phyloP scores from a whole-genome alignment of 2,329 filamentous ascomycete species.

The Rutstroemia sp. region DNA sequence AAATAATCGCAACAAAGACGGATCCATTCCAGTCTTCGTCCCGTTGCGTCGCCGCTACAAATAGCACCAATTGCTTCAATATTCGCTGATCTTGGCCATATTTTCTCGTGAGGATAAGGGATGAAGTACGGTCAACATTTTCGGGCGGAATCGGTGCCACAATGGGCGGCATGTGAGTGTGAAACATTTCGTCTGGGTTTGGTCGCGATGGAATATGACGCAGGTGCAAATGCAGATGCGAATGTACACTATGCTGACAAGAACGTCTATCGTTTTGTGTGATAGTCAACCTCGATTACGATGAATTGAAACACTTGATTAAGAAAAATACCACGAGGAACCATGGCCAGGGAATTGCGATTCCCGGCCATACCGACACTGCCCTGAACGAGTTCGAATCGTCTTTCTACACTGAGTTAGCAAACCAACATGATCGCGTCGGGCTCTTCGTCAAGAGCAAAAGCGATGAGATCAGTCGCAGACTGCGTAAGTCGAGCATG shows the following conservation, averaged over 20 bases:
- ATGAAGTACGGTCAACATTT: constrained; percentile 78
- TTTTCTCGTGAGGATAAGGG: constrained; percentile 7
- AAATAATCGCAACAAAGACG: neutral
- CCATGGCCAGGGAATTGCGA: constrained; percentile 62
- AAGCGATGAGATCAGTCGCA: constrained; percentile 65
- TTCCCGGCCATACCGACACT: constrained; percentile 61
- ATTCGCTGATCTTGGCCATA: no score
- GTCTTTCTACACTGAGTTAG: constrained; percentile 63
- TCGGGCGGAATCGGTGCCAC: constrained; percentile 67
- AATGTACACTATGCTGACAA: neutral
- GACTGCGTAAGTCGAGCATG: constrained; percentile 48
- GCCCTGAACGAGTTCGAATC: constrained; percentile 59
- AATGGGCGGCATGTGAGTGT: constrained; percentile 68
- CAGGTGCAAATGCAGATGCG: neutral
- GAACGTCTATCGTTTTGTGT: constrained; percentile 12
- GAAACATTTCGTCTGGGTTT: neutral
- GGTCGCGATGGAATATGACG: constrained; percentile 2
- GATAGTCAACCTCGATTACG: constrained; percentile 80
- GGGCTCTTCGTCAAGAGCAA: constrained; percentile 75
- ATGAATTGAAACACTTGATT: constrained; percentile 77
- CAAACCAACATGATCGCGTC: constrained; percentile 67
- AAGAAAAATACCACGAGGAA: constrained; percentile 69
- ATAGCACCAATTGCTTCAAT: neutral
- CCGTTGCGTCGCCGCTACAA: neutral
- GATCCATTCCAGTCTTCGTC: neutral